A percentile compares a stretch with the other conserved stretches of the same genome.
Conservation (phyloP, 805 yeast genomes). For the Cyberlindnera nakhonratchasimensis region DNA sequence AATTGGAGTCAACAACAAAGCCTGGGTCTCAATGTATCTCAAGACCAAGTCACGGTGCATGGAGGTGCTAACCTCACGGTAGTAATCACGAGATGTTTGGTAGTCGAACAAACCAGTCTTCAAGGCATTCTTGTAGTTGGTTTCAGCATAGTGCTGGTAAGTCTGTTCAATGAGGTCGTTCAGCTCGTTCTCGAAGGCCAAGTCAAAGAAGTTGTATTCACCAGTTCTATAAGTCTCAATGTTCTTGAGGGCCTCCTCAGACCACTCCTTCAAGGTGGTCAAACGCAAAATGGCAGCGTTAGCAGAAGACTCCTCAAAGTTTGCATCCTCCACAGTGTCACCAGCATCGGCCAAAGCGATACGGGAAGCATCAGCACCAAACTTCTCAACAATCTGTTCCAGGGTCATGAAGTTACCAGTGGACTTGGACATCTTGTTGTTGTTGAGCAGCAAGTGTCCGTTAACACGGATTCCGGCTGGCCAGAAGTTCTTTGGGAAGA, state of each 20-base stretch:
- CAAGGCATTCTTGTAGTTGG: slow-evolving; percentile 84
- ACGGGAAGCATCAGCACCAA: slow-evolving; percentile 97
- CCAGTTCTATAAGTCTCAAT: slow-evolving; percentile 53
- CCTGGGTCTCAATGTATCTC: slow-evolving; percentile 84
- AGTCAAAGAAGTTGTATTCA: slow-evolving; percentile 65
- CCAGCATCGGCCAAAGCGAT: slow-evolving; percentile 98
- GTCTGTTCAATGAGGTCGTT: slow-evolving; percentile 75
- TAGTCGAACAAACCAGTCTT: slow-evolving; percentile 90
- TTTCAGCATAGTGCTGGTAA: slow-evolving; percentile 61
- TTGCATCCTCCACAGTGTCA: slow-evolving; percentile 95
- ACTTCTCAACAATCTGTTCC: slow-evolving; percentile 77
- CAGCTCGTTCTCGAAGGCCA: slow-evolving; percentile 92
- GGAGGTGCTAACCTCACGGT: slow-evolving; percentile 67
- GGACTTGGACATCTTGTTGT: slow-evolving; percentile 96
- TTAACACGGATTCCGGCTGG: slow-evolving; percentile 92
- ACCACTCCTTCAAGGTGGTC: slow-evolving; percentile 92
- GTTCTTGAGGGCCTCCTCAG: slow-evolving; percentile 66
- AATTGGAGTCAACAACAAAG: slow-evolving; percentile 79
- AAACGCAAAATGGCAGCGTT: slow-evolving; percentile 96
- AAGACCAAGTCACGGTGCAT: slow-evolving; percentile 84
- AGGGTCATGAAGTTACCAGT: slow-evolving; percentile 96
- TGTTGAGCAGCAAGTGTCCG: slow-evolving; percentile 92
- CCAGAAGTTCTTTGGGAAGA: slow-evolving; percentile 90
- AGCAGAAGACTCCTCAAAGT: slow-evolving; percentile 93
- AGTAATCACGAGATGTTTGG: slow-evolving; percentile 94